Conservation (phyloP, 805 yeast genomes). For the Ogataea henricii region DNA sequence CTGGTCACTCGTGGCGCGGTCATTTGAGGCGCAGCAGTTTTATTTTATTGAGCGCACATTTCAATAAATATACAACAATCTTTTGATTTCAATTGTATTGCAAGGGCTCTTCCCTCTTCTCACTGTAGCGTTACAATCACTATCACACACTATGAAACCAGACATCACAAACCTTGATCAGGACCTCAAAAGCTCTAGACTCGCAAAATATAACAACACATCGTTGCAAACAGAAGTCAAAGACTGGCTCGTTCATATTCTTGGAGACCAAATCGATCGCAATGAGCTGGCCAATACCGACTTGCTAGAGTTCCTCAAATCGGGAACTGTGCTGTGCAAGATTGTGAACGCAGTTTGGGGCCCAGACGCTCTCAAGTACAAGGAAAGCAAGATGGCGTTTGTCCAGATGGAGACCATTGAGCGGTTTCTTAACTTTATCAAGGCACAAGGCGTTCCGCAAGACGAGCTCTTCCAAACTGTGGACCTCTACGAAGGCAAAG, state of each 20-base stretch:
- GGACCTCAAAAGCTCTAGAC: constrained; percentile 54
- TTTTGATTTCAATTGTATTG: background rate
- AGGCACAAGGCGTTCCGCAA: constrained; percentile 68
- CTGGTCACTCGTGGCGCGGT: background rate
- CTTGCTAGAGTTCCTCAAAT: constrained; percentile 57
- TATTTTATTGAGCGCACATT: background rate
- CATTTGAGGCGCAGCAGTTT: background rate
- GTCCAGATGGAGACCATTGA: constrained; percentile 85
- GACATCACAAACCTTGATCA: constrained; percentile 58
- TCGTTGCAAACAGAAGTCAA: constrained; percentile 37
- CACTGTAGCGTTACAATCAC: background rate
- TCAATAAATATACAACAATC: background rate
- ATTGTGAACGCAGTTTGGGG: constrained; percentile 45
- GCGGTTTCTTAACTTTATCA: constrained; percentile 64
- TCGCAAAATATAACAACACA: constrained; percentile 48
- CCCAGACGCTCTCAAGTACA: constrained; percentile 45
- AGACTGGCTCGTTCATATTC: constrained; percentile 52
- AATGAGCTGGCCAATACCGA: constrained; percentile 35
- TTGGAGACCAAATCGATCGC: constrained; percentile 32
- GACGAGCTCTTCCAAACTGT: constrained; percentile 80
- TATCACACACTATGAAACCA: constrained; percentile 3
- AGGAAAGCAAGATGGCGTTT: constrained; percentile 72
- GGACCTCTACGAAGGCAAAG: constrained; percentile 71
- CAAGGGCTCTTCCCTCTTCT: background rate
- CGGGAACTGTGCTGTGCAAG: constrained; percentile 59